Evolutionary conservation across 176 grass and related monocot species (phyloP).

Genomic region (Eragrostis nindensis): DNA sequence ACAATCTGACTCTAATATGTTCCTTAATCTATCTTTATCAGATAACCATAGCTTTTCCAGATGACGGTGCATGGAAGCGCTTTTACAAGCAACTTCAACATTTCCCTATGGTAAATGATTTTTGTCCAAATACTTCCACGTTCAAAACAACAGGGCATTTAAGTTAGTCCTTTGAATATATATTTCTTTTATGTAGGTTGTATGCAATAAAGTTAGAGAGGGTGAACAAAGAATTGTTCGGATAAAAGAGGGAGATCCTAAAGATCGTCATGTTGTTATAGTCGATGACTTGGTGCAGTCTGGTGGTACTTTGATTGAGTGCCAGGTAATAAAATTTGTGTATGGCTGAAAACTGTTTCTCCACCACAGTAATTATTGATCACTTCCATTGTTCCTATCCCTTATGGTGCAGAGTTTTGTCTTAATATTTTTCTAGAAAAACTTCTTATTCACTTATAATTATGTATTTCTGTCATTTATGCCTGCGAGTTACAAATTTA

Average conservation of each 20-base stretch:
- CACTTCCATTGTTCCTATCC: conserved; percentile 11
- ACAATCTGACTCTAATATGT: conserved; percentile 36
- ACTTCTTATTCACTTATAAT: conserved; percentile 25
- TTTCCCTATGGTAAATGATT: conserved; percentile 84
- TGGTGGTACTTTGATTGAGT: conserved; percentile 95
- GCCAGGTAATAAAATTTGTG: conserved; percentile 62
- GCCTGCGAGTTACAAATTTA: conserved; percentile 24
- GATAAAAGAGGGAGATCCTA: conserved; percentile 93
- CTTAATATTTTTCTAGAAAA: background rate
- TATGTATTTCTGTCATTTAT: conserved; percentile 19
- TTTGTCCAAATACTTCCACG: conserved; percentile 23
- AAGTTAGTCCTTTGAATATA: conserved; percentile 30
- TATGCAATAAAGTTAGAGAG: conserved; percentile 97
- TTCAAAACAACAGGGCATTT: background rate
- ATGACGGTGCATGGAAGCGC: conserved; percentile 93
- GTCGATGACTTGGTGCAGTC: conserved; percentile 97
- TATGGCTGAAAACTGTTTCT: background rate
- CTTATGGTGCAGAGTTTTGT: conserved; percentile 21
- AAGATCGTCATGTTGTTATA: conserved; percentile 84
- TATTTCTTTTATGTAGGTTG: conserved; percentile 48
- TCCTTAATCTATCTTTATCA: conserved; percentile 44
- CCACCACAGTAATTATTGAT: conserved; percentile 19
- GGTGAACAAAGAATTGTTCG: conserved; percentile 87
- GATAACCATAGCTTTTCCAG: conserved; percentile 98
- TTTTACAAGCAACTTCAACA: conserved; percentile 98